phyloP scores from a whole-genome alignment of 495 filamentous ascomycete genomes.

The Penicillium tannophilum region DNA sequence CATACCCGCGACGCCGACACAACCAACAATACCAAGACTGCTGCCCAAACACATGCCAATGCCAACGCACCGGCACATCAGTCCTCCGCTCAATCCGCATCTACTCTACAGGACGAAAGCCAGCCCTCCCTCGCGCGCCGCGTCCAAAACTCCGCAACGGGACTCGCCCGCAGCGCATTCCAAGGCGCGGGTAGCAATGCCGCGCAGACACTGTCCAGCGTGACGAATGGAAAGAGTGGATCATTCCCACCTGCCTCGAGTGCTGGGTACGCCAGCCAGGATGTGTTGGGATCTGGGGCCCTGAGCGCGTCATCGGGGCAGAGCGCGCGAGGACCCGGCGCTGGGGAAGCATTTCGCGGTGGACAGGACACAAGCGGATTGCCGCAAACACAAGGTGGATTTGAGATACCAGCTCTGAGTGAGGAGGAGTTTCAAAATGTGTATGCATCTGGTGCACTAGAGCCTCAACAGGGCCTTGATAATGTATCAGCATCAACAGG shows the following conservation, averaged over 20 bases:
- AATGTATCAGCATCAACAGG: neutral
- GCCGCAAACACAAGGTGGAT: conserved; percentile 16
- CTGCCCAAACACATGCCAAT: neutral
- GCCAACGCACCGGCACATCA: conserved; percentile 5
- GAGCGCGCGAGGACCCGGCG: neutral
- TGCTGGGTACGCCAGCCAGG: neutral
- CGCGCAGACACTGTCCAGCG: conserved; percentile 30
- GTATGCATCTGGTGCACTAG: conserved; percentile 11
- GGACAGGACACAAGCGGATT: neutral
- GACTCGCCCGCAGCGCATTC: conserved; percentile 38
- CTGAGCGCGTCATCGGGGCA: neutral
- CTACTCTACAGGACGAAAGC: conserved; percentile 8
- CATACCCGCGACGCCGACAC: conserved; percentile 8
- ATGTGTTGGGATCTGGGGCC: neutral
- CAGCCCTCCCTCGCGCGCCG: conserved; percentile 35
- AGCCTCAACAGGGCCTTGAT: neutral
- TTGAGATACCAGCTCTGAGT: conserved; percentile 29
- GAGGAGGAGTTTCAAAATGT: conserved; percentile 37
- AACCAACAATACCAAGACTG: neutral
- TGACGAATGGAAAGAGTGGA: conserved; percentile 27
- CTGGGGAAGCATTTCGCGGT: neutral
- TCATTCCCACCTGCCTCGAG: conserved; percentile 2
- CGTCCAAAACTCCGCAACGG: conserved; percentile 43
- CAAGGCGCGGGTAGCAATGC: conserved; percentile 23
- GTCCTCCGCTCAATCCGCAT: neutral